phyloP scores from a whole-genome alignment of 345 rosid genomes.

The Euphorbia lathyris region DNA sequence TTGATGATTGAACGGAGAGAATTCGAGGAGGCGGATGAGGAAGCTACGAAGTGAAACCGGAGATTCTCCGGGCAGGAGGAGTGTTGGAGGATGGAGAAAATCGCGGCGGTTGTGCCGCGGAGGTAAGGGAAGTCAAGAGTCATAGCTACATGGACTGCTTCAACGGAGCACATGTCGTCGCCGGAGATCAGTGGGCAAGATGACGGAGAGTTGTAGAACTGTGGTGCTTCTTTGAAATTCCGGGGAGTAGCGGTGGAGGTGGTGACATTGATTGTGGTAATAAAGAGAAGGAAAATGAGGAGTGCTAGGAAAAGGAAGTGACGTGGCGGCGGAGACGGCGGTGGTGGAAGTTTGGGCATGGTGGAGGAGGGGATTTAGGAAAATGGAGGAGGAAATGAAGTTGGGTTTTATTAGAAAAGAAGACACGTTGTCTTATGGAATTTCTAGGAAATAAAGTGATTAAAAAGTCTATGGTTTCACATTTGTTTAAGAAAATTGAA shows the following conservation, averaged over 20 bases:
- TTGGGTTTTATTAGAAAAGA: not conserved
- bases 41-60: conserved; percentile 34
- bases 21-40: conserved; percentile 21
- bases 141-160: conserved; percentile 42
- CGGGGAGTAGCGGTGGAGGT: not conserved
- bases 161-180: conserved; percentile 9
- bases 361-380: not conserved
- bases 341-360: conserved; percentile 11
- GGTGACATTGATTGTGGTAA: not conserved
- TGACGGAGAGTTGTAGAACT: conserved; percentile 22
- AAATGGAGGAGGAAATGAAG: not conserved
- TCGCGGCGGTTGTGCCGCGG: conserved; percentile 40
- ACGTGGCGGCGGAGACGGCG: not conserved
- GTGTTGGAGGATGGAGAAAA: conserved; percentile 38
- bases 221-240: conserved; percentile 32
- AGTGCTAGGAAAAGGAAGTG: not conserved
- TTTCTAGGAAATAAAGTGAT: too few species aligned
- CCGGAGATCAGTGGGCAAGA: conserved; percentile 16
- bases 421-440: not conserved
- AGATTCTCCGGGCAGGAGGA: conserved; percentile 41
- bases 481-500: not conserved
- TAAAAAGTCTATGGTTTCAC: not conserved
- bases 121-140: conserved; percentile 33
- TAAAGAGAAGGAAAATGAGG: conserved; percentile 3
- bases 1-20: conserved; percentile 27